Conservation (phyloP, 345 rosid species). For the Rhizophora apiculata region DNA sequence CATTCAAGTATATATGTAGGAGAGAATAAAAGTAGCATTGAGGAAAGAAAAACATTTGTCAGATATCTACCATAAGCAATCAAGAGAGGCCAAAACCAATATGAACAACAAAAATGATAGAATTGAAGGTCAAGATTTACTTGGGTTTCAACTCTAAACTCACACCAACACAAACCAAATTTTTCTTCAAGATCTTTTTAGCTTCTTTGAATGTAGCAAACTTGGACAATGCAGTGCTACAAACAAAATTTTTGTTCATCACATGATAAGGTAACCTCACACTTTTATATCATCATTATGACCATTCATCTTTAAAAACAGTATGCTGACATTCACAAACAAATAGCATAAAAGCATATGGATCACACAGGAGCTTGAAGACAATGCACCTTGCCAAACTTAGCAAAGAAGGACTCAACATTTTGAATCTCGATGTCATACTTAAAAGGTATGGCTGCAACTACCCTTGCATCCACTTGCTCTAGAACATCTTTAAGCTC, state of each 20-base stretch:
- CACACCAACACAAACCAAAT: too few species aligned
- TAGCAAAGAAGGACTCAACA: not conserved
- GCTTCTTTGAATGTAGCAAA: conserved; percentile 11
- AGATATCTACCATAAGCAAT: not conserved
- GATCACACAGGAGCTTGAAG: too few species aligned
- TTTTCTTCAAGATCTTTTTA: not conserved
- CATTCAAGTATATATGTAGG: not conserved
- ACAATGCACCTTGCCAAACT: conserved; percentile 11
- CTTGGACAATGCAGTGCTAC: conserved; percentile 16
- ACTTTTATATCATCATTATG: too few species aligned
- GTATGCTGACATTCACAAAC: too few species aligned
- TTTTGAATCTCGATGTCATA: too few species aligned
- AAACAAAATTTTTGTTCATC: conserved; percentile 1
- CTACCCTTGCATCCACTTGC: too few species aligned
- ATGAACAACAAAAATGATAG: not conserved
- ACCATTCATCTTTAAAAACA: too few species aligned
- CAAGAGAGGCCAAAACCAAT: not conserved
- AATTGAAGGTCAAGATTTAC: too few species aligned
- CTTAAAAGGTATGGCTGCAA: too few species aligned
- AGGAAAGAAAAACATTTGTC: not conserved
- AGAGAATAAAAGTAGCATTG: not conserved
- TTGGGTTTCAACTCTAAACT: too few species aligned
- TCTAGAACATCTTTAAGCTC: too few species aligned
- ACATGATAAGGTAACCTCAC: conserved; percentile 17
- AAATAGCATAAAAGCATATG: too few species aligned